Base-by-base conservation (phyloP, 371 early-diverging fungal species). In the Globomyces sp. region DNA sequence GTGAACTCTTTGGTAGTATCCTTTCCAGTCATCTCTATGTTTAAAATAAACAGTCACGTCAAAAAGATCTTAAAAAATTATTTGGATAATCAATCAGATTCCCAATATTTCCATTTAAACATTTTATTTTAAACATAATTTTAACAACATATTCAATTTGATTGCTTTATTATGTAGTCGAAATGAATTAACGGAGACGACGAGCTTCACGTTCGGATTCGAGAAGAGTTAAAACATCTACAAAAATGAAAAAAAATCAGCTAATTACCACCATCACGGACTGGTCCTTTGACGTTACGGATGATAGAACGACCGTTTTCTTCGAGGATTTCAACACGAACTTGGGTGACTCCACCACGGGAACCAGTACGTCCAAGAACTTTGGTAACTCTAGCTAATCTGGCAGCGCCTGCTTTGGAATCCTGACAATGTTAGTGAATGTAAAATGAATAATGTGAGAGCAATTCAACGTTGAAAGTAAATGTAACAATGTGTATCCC, bases 181-280 rank as follows among this genome's bases (percentile, higher is more conserved):
- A 60, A 60, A 40, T 42, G 34, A 63, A 44, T 92, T 91, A 96
- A 80, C 96, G 92, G 75, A 97, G 95, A 80, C 98, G 93, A 74
- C 98, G 92, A 74, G 98, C 98, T 83, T 98, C 98, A 88, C 98
- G 96, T 87, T 98, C 98, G 68, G 96, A 93, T 86, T 98, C 98
- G 80, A 97, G 88, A 65, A 97, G 90, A 82, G 94, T 91, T 72
- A 97, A 83, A 74, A 96, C 90, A 80, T 97, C 95, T 86, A 24
- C 24, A 24, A 24, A 24, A 24, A 24, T 24, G 24, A 62, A 34
- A 48, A 34, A 48, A 3, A 61, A 50, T 41, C 4, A 42, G 46
- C 62, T 41, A 41, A 4, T 24, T 24, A 24, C 24, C 24, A 24
- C 42, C 40, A 81, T 95, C 96, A 76, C 95, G 92, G 73, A 98